These are phyloP conservation scores for Podospora comata DNA, from an alignment of 495 filamentous ascomycete genomes.

Conservation along the genomic window DNA sequence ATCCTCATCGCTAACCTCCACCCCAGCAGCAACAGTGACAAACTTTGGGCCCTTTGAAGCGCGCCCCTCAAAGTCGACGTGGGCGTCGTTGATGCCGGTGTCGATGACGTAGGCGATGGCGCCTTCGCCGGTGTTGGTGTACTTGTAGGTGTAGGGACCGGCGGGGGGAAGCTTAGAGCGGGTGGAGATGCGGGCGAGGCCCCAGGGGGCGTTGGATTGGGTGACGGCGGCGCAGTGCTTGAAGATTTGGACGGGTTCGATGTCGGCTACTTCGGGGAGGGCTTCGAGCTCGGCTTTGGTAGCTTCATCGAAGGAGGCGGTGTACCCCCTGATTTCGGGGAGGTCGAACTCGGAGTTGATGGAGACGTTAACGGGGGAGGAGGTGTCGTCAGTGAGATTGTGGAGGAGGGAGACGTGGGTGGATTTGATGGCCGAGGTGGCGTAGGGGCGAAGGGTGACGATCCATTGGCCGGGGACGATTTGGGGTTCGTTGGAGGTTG, in stretches of 20 bases:
- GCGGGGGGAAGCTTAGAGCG: slow-evolving; percentile 39
- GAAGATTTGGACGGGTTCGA: slow-evolving; percentile 48
- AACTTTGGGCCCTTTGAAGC: slow-evolving; percentile 36
- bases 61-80: slow-evolving; percentile 34
- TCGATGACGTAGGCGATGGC: slow-evolving; percentile 56
- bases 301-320: slow-evolving; percentile 7
- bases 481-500: neutral
- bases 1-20: slow-evolving; percentile 42
- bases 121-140: slow-evolving; percentile 46
- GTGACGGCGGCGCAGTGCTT: slow-evolving; percentile 38
- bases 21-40: slow-evolving; percentile 24
- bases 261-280: slow-evolving; percentile 6
- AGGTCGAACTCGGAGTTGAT: slow-evolving; percentile 5
- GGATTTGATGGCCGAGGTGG: slow-evolving; percentile 1
- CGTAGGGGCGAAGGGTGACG: slow-evolving; percentile 12
- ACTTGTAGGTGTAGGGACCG: slow-evolving; percentile 56
- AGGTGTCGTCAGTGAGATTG: neutral
- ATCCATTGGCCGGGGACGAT: slow-evolving; percentile 6
- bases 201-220: slow-evolving; percentile 55
- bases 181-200: slow-evolving; percentile 51
- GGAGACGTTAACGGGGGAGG: neutral
- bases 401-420: slow-evolving; percentile 3
- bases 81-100: slow-evolving; percentile 42
- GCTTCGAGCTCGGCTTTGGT: slow-evolving; percentile 8
- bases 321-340: slow-evolving; percentile 7